Percentiles rank a stretch among this genome's conserved stretches.
Evolutionary conservation across 192 early-diverging fungal species (phyloP).

Genomic region (Coemansia sp.): DNA sequence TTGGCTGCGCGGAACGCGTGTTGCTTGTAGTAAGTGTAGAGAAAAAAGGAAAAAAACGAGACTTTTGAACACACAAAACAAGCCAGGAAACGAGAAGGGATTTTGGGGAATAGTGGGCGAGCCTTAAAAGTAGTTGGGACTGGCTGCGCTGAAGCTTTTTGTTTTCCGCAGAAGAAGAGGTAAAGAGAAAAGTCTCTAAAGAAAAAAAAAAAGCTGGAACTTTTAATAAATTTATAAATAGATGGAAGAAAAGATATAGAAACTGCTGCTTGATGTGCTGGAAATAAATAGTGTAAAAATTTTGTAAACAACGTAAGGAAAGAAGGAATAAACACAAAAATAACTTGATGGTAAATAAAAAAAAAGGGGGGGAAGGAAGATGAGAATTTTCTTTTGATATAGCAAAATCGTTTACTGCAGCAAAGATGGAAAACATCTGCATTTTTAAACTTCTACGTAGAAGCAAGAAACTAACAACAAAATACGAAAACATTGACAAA

Average conservation of each 20-base stretch:
- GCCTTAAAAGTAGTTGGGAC: slow-evolving; percentile 3
- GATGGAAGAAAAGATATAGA: slow-evolving; percentile 1
- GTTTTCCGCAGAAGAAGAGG: neutral
- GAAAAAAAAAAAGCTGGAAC: neutral
- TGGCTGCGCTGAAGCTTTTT: slow-evolving; percentile 6
- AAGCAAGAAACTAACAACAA: no score
- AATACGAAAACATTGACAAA: no score
- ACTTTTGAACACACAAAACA: no score
- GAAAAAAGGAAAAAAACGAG: neutral
- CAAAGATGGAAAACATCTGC: no score
- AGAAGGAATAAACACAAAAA: neutral
- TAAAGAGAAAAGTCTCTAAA: neutral
- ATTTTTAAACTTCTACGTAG: no score
- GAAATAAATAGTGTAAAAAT: no score
- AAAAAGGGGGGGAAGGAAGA: neutral
- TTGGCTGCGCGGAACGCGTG: no score
- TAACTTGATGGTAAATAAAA: neutral
- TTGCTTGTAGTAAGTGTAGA: no score
- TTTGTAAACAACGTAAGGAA: neutral
- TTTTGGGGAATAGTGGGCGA: neutral
- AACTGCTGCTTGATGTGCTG: no score
- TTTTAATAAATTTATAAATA: neutral
- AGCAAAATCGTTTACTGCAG: neutral
- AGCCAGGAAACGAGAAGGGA: no score
- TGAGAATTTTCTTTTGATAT: neutral